Conservation (phyloP, 352 stramenopile species). For the Bremia lactucae region DNA sequence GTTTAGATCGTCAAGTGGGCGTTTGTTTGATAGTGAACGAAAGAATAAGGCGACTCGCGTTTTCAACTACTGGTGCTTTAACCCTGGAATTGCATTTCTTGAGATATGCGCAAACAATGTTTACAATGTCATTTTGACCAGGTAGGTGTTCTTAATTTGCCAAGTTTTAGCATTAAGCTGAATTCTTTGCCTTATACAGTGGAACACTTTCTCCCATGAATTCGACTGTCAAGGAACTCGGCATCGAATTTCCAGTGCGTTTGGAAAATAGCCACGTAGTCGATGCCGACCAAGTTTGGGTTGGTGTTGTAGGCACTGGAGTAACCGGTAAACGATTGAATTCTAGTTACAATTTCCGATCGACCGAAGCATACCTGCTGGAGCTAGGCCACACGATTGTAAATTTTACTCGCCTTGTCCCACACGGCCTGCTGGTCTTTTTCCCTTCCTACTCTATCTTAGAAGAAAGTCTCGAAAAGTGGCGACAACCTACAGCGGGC, state of each 20-base stretch:
- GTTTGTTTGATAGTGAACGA: slow-evolving; percentile 39
- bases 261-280: slow-evolving; percentile 99
- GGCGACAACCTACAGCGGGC: slow-evolving; percentile 36
- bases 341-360: slow-evolving; percentile 90
- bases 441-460: slow-evolving; percentile 99
- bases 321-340: slow-evolving; percentile 90
- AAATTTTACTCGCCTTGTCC: slow-evolving; percentile 89
- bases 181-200: slow-evolving; percentile 29
- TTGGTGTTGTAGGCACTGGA: slow-evolving; percentile 87
- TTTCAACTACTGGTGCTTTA: slow-evolving; percentile 99
- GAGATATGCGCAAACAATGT: slow-evolving; percentile 90
- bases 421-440: slow-evolving; percentile 96
- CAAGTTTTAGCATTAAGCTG: not conserved
- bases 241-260: slow-evolving; percentile 91
- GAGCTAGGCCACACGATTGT: slow-evolving; percentile 96
- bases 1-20: slow-evolving; percentile 27
- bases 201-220: slow-evolving; percentile 95
- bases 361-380: slow-evolving; percentile 88
- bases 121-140: slow-evolving; percentile 82
- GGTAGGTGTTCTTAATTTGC: slow-evolving; percentile 21
- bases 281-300: slow-evolving; percentile 77
- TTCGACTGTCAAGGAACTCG: slow-evolving; percentile 94
- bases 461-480: slow-evolving; percentile 72
- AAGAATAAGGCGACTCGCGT: slow-evolving; percentile 65
- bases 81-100: slow-evolving; percentile 92